phyloP scores from a whole-genome alignment of 495 filamentous ascomycete genomes.

The Talaromyces stipitatus region DNA sequence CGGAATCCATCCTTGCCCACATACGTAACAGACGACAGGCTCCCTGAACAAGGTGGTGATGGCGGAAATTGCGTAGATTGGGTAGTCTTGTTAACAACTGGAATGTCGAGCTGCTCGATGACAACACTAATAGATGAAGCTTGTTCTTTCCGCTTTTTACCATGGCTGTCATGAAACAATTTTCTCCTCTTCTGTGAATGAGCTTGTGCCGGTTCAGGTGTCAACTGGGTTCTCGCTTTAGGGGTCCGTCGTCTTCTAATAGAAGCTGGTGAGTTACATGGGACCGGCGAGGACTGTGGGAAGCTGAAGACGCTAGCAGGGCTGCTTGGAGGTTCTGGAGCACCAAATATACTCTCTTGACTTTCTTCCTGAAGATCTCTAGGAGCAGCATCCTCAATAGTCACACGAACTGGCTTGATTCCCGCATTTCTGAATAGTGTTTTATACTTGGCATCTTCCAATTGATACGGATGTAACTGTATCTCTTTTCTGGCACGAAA shows the following conservation, averaged over 20 bases:
- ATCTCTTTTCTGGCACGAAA: conserved; percentile 66
- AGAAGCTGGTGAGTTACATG: background rate
- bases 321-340: conserved; percentile 23
- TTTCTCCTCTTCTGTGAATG: conserved; percentile 26
- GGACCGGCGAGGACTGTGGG: conserved; percentile 14
- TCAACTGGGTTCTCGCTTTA: background rate
- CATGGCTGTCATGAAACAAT: conserved; percentile 16
- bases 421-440: conserved; percentile 53
- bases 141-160: conserved; percentile 7
- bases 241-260: background rate
- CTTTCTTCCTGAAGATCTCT: conserved; percentile 45
- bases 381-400: conserved; percentile 10
- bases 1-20: conserved; percentile 23
- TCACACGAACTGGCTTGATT: conserved; percentile 52
- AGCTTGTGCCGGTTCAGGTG: conserved; percentile 3
- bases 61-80: conserved; percentile 26
- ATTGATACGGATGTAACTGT: conserved; percentile 64
- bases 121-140: conserved; percentile 15
- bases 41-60: conserved; percentile 35
- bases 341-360: conserved; percentile 33
- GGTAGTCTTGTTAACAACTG: conserved; percentile 1
- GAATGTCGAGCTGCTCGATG: conserved; percentile 15
- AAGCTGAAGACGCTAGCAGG: conserved; percentile 13
- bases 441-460: conserved; percentile 61
- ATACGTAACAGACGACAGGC: conserved; percentile 18